phyloP scores from a whole-genome alignment of 257 asterid species.

The Gentiana macrophylla region DNA sequence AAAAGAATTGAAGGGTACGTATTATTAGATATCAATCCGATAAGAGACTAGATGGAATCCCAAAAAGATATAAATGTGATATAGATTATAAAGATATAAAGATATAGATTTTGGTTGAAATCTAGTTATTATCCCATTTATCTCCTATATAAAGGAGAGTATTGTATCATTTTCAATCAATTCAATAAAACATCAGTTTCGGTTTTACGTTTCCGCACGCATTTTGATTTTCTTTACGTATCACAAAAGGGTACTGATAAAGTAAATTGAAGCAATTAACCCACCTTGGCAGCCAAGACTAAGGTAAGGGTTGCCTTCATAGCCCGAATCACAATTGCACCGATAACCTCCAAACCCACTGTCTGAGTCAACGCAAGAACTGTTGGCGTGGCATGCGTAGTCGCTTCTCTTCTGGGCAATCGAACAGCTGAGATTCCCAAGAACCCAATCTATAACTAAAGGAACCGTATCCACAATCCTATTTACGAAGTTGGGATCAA shows the following conservation, averaged over 20 bases:
- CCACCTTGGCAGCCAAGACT: constrained; percentile 64
- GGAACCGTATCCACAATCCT: constrained; percentile 28
- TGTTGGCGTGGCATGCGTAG: constrained; percentile 38
- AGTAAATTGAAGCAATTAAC: background rate
- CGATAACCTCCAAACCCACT: constrained; percentile 47
- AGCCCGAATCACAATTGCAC: constrained; percentile 43
- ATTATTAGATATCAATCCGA: no score
- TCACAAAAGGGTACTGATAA: background rate
- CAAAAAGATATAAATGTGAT: no score
- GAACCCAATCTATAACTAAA: constrained; percentile 56
- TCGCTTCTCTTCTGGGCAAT: constrained; percentile 10
- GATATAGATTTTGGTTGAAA: no score
- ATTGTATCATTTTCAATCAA: no score
- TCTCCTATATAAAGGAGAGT: no score
- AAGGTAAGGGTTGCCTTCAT: constrained; percentile 66
- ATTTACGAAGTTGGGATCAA: constrained; percentile 30
- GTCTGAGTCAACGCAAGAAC: constrained; percentile 38
- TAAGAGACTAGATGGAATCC: no score
- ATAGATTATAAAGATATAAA: no score
- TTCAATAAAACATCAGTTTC: no score
- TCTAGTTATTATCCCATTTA: no score
- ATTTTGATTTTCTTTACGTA: no score
- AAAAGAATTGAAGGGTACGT: background rate
- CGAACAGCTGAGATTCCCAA: constrained; percentile 45
- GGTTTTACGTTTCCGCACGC: no score